Evolutionary conservation across 2,329 filamentous ascomycete species (phyloP), one percentile per base, ranked within the genome.

Genomic region (Penicillium aurantiogriseum): DNA sequence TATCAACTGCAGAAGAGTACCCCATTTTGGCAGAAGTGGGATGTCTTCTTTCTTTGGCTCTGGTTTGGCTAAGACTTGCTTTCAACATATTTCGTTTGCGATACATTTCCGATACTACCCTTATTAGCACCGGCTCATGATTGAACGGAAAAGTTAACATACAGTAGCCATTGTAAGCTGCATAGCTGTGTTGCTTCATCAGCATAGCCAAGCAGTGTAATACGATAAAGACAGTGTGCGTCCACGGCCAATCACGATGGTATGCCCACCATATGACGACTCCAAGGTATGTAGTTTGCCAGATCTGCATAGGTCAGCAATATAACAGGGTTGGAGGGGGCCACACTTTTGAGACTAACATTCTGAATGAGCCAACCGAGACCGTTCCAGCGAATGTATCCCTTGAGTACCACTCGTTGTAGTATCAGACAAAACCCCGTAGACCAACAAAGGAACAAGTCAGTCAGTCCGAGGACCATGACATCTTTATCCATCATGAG

Each of bases 221-320:
- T 10, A 66, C 61, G 43, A 90, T 89, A 71, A 89, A 91, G 19
- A 91, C 87, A 2, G 88, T 90, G 67, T 91, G 89, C 15, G 89
- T 90, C 90, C 90, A 92, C 1, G 89, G 88, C 90, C 89, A 93
- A 50, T 91, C 84, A 5, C 89, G 82, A 67, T 86, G 81, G 49
- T 88, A 81, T 0, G 88, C 88, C 77, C 88, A 84, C 51, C 81
- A 83, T 5, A 92, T 77, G 4, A 88, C 82, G 9, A 79, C 79
- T 4, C 77, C 80, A 11, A 91, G 81, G 65, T 88, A 92, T 15
- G 79, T 60, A 0, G 80, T 77, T 75, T 93, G 87, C 89, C 89
- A 92, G 1, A 88, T 62, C 83, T 85, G 15, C n/a, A 29, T n/a
- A 43, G 7, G 36, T 55, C 46, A 55, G 33, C 21, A 27, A 23